Base-by-base conservation (phyloP, 108 stramenopile genomes). In the Discostella pseudostelligera region DNA sequence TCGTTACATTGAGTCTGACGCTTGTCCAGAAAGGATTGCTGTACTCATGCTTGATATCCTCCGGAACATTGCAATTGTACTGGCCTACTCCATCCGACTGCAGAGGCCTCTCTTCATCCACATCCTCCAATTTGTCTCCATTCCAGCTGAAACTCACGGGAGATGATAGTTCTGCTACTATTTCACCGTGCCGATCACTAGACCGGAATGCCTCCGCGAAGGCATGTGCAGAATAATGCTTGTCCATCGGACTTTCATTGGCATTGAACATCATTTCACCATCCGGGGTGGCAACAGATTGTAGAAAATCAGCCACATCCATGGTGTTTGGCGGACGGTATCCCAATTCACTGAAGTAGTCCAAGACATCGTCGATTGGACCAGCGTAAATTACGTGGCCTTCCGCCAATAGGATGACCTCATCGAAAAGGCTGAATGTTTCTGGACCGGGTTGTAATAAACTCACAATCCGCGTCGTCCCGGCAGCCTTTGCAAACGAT, bases 391-490 rank as follows among this genome's bases (percentile, higher is more conserved):
- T 77, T 13, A 96, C 25, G 44, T 58, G 72, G 14, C 97, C 88
- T 57, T 89, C 95, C 26, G 85, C 82, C 25, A 88, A 53, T 21
- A 98, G 68, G 61, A 98, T 81, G 14, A 95, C 69, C 22, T 51
- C 50, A 47, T 95, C 93, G 69, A 96, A 96, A 44, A 96, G 76
- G 35, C 84, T 84, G 51, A 95, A 92, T 13, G 90, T 92, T 62
- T 97, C 96, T 8, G 93, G 95, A n/a, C 91, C 83, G 19, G 97
- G 94, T 68, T 98, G 97, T 2, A 96, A 72, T 32, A 97, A 83
- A n/a, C 90, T 83, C 9, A 95, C 79, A 8, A 96, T 79, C 20
- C 84, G 73, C 3, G 86, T 88, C 48, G 62, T 72, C 37, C 60
- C 48, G 19, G 84, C 70, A 19, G 42, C 67, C 12, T 79, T 78